Evolutionary conservation across 2,329 filamentous ascomycete genomes (phyloP).

Genomic region (Xylariaceae sp.): DNA sequence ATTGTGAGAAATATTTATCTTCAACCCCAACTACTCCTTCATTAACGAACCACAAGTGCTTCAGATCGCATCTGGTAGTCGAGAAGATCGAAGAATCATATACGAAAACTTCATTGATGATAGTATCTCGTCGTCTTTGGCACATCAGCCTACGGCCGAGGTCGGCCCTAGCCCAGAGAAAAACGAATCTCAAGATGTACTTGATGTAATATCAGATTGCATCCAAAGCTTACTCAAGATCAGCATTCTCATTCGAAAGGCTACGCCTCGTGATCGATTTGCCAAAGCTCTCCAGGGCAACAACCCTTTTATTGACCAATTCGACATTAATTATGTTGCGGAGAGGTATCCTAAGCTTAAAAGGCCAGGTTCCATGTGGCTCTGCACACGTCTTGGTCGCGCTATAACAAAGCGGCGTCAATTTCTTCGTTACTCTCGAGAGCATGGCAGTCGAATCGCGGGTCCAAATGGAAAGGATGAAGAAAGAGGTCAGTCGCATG

Average conservation of each 20-base stretch:
- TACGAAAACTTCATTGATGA: neutral
- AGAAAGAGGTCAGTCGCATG: neutral
- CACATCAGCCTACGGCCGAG: neutral
- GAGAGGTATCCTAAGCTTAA: conserved; percentile 16
- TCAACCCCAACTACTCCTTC: neutral
- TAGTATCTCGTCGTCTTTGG: neutral
- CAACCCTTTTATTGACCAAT: conserved; percentile 10
- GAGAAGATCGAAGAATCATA: conserved; percentile 1
- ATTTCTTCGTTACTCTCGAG: conserved; percentile 7
- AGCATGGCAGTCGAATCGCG: neutral
- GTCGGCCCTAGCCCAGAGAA: neutral
- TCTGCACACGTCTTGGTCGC: conserved; percentile 6
- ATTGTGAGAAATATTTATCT: neutral
- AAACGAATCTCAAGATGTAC: conserved; percentile 2
- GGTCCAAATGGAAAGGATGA: neutral
- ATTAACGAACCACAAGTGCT: conserved; percentile 2
- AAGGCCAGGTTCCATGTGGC: neutral
- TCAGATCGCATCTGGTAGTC: neutral
- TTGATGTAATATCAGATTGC: conserved; percentile 5
- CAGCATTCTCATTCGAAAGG: conserved; percentile 3
- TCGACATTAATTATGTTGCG: conserved; percentile 19
- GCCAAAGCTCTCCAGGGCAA: neutral
- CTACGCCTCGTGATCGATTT: conserved; percentile 13
- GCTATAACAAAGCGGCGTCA: conserved; percentile 22
- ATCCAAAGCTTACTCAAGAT: conserved; percentile 4